Percentiles rank a stretch among this genome's conserved stretches.
phyloP scores from a whole-genome alignment of 1,284 basidiomycete genomes.

The Phellopilus nigrolimitatus region DNA sequence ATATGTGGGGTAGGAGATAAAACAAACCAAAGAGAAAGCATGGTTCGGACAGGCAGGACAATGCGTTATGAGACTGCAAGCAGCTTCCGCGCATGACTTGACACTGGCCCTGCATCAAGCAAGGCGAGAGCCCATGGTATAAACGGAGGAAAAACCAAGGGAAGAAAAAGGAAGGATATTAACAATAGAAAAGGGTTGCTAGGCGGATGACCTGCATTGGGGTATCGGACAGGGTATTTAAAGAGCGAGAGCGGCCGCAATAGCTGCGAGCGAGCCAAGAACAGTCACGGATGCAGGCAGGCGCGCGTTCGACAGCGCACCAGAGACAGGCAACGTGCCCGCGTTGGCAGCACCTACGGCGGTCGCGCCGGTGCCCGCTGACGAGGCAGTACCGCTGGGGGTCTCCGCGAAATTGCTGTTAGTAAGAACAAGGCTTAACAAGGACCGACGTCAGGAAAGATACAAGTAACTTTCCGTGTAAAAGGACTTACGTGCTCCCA shows the following conservation, averaged over 20 bases:
- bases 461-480: conserved; percentile 16
- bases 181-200: neutral
- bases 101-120: conserved; percentile 8
- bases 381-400: conserved; percentile 23
- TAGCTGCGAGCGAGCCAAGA: conserved; percentile 5
- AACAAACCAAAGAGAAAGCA: neutral
- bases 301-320: conserved; percentile 24
- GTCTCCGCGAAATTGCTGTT: conserved; percentile 22
- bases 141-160: neutral
- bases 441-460: neutral
- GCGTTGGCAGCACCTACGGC: conserved; percentile 52
- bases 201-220: conserved; percentile 5
- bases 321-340: conserved; percentile 34
- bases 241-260: conserved; percentile 13
- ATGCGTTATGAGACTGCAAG: conserved; percentile 2
- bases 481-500: conserved; percentile 23
- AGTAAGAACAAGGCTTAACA: neutral
- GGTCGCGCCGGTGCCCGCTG: conserved; percentile 22
- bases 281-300: conserved; percentile 14
- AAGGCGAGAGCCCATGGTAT: conserved; percentile 4
- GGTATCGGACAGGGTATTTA: conserved; percentile 13
- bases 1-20: neutral
- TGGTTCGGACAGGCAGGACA: neutral
- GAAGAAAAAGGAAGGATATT: conserved; percentile 2
- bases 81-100: neutral